These are phyloP conservation scores for Dothistroma pini DNA, from an alignment of 2,329 filamentous ascomycete species.

Conservation along the genomic window DNA sequence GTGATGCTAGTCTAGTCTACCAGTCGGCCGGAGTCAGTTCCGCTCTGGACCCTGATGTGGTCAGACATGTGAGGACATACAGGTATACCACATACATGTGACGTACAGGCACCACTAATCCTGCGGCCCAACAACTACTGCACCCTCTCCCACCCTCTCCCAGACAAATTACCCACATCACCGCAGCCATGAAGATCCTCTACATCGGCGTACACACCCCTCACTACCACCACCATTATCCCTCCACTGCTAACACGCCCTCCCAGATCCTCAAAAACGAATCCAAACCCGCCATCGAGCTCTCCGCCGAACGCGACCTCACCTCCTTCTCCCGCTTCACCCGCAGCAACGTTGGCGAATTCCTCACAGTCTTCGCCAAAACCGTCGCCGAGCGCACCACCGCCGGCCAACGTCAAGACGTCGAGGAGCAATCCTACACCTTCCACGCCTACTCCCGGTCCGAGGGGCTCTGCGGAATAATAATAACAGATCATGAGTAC, in stretches of 20 bases:
- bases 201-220: slow-evolving; percentile 71
- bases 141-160: background rate
- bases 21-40: background rate
- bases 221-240: slow-evolving; percentile 15
- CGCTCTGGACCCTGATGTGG: background rate
- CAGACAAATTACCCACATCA: too few relatives aligned
- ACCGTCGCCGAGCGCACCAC: slow-evolving; percentile 82
- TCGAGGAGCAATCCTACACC: slow-evolving; percentile 77
- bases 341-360: slow-evolving; percentile 56
- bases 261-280: slow-evolving; percentile 76
- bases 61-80: background rate
- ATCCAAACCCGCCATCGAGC: slow-evolving; percentile 69
- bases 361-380: slow-evolving; percentile 83
- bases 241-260: slow-evolving; percentile 23
- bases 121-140: background rate
- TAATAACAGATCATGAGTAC: slow-evolving; percentile 49
- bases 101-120: background rate
- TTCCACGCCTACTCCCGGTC: slow-evolving; percentile 47
- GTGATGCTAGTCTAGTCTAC: background rate
- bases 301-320: slow-evolving; percentile 73
- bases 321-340: slow-evolving; percentile 78
- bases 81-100: too few relatives aligned
- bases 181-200: slow-evolving; percentile 72
- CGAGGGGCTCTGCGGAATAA: slow-evolving; percentile 47
- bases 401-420: slow-evolving; percentile 72